Conservation (phyloP, 2,329 filamentous ascomycete species). For the Neonectria ditissima region DNA sequence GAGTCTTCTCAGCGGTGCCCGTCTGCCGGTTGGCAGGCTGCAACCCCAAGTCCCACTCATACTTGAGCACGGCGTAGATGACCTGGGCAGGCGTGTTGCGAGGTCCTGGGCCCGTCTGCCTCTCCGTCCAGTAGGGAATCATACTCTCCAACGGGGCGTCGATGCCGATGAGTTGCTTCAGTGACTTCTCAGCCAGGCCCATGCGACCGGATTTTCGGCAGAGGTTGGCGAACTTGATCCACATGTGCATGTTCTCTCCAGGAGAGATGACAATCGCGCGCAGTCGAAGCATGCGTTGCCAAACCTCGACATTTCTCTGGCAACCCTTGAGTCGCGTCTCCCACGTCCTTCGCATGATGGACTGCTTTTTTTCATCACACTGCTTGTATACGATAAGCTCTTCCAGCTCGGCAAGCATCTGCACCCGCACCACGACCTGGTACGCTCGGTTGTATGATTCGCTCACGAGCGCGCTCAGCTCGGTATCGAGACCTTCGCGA, state of each 20-base stretch:
- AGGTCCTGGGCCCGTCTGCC: constrained; percentile 39
- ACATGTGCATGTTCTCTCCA: constrained; percentile 97
- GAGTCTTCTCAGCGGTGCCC: constrained; percentile 64
- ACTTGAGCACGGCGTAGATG: constrained; percentile 97
- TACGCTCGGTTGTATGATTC: constrained; percentile 99
- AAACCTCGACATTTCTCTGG: constrained; percentile 97
- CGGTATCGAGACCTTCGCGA: constrained; percentile 92
- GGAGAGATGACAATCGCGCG: constrained; percentile 92
- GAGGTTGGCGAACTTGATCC: constrained; percentile 98
- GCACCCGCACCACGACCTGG: constrained; percentile 95
- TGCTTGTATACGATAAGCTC: constrained; percentile 99
- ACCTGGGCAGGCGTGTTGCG: constrained; percentile 77
- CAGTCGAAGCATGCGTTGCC: constrained; percentile 97
- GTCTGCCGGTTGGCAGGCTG: constrained; percentile 58
- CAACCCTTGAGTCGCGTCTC: constrained; percentile 94
- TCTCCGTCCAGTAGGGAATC: constrained; percentile 69
- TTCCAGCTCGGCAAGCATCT: constrained; percentile 98
- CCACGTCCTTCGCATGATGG: constrained; percentile 93
- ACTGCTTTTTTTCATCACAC: constrained; percentile 87
- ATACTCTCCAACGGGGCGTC: constrained; percentile 71
- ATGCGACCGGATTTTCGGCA: constrained; percentile 96
- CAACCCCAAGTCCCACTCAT: constrained; percentile 90
- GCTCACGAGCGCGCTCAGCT: constrained; percentile 94
- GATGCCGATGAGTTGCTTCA: constrained; percentile 87
- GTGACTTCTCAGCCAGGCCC: constrained; percentile 93